Conservation (phyloP, 805 yeast species). For the Wilhelminamyces savonicus region DNA sequence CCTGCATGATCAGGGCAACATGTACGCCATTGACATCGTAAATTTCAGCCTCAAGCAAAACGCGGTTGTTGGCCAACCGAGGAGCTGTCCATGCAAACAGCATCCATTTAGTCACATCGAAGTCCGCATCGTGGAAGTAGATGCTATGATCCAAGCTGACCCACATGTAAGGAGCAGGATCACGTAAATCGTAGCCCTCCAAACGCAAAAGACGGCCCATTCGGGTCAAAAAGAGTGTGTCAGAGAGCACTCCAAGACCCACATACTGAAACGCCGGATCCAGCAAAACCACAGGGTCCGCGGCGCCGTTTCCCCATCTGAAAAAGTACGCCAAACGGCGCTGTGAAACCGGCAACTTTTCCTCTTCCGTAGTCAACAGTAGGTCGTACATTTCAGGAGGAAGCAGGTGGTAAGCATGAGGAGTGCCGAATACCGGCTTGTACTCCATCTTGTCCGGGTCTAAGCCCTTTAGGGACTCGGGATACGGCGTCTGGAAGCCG, state of each 20-base stretch:
- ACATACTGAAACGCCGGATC: conserved; percentile 35
- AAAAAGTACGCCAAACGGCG: conserved; percentile 19
- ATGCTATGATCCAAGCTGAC: conserved; percentile 64
- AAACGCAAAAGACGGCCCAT: conserved; percentile 45
- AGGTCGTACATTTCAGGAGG: conserved; percentile 28
- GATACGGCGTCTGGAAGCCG: conserved; percentile 27
- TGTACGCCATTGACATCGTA: conserved; percentile 43
- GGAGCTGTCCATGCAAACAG: conserved; percentile 42
- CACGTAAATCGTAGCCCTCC: conserved; percentile 19
- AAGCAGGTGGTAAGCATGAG: conserved; percentile 19
- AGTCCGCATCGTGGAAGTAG: conserved; percentile 54
- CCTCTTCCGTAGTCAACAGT: conserved; percentile 19
- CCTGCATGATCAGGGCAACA: conserved; percentile 59
- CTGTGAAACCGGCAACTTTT: conserved; percentile 14
- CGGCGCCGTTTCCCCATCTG: conserved; percentile 17
- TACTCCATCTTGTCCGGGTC: conserved; percentile 10
- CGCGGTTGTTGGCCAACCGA: conserved; percentile 46
- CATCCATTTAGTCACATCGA: conserved; percentile 46
- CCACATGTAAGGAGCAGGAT: conserved; percentile 33
- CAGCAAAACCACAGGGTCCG: conserved; percentile 5
- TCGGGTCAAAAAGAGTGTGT: conserved; percentile 47
- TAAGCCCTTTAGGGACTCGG: conserved; percentile 26
- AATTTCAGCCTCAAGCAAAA: conserved; percentile 53
- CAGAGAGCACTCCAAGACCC: conserved; percentile 55
- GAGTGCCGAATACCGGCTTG: conserved; percentile 5